A percentile compares a stretch with the other conserved stretches of the same genome.
phyloP scores from a whole-genome alignment of 1,284 basidiomycete species.

The Cystobasidiaceae sp. region DNA sequence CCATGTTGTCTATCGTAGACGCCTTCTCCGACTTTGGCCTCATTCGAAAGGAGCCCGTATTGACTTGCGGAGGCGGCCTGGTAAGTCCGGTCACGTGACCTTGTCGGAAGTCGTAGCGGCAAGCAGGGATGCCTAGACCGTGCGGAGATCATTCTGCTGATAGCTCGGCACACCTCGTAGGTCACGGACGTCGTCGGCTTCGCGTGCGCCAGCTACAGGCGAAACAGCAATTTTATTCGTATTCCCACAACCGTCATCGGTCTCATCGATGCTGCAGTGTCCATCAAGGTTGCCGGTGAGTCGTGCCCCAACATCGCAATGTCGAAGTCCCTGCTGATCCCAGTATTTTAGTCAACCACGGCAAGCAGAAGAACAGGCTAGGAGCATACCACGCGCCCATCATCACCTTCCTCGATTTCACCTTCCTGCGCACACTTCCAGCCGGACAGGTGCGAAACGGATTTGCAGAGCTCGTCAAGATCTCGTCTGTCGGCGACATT shows the following conservation, averaged over 20 bases:
- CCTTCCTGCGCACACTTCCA: constrained; percentile 50
- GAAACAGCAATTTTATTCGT: constrained; percentile 51
- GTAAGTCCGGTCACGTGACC: constrained; percentile 41
- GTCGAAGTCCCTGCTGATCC: too few relatives aligned
- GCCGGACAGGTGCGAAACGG: constrained; percentile 51
- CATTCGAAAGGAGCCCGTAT: constrained; percentile 51
- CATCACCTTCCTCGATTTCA: constrained; percentile 52
- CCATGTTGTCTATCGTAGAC: constrained; percentile 51
- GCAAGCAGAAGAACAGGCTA: constrained; percentile 48
- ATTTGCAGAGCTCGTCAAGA: constrained; percentile 52
- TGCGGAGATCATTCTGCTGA: too few relatives aligned
- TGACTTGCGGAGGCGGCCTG: constrained; percentile 51
- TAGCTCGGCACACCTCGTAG: background rate
- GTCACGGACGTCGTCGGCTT: constrained; percentile 46
- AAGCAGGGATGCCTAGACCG: too few relatives aligned
- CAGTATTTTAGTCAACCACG: constrained; percentile 49
- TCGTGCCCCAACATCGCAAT: too few relatives aligned
- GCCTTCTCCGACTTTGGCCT: constrained; percentile 51
- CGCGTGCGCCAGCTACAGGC: constrained; percentile 51
- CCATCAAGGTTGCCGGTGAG: constrained; percentile 47
- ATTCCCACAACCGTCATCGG: constrained; percentile 52
- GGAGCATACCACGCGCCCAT: constrained; percentile 52
- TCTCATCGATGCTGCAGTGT: constrained; percentile 51
- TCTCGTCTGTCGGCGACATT: constrained; percentile 50
- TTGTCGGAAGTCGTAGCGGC: too few relatives aligned